Evolutionary conservation across 257 asterid genomes (phyloP).

Genomic region (Anisodus tanguticus): DNA sequence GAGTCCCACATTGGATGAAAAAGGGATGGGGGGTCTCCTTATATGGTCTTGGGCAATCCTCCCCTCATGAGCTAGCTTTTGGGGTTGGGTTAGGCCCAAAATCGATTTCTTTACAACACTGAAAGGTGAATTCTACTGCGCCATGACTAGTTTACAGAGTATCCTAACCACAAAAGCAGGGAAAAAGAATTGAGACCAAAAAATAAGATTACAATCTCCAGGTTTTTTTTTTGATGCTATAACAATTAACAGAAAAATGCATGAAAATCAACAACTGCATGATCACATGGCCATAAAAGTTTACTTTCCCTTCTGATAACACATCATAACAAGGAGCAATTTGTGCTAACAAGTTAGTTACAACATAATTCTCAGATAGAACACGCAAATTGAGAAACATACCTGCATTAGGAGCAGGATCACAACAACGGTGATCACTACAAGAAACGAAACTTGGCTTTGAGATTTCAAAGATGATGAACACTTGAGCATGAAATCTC

Average conservation of each 20-base stretch:
- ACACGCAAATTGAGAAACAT: constrained; percentile 23
- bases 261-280: background rate
- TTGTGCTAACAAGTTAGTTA: background rate
- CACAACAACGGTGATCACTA: constrained; percentile 61
- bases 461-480: constrained; percentile 55
- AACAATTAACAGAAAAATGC: background rate
- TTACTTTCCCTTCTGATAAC: background rate
- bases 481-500: constrained; percentile 47
- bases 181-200: background rate
- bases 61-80: too few relatives aligned
- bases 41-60: too few relatives aligned
- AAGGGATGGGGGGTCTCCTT: too few relatives aligned
- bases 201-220: background rate
- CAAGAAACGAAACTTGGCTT: constrained; percentile 57
- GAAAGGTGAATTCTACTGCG: constrained; percentile 2
- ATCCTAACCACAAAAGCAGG: constrained; percentile 4
- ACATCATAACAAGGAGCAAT: background rate
- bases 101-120: background rate
- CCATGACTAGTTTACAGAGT: background rate
- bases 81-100: too few relatives aligned
- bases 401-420: constrained; percentile 94
- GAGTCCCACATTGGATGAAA: too few relatives aligned
- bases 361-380: background rate
- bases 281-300: background rate
- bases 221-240: background rate